Conservation (phyloP, 495 filamentous ascomycete species). For the Stereocaulon alpinum region DNA sequence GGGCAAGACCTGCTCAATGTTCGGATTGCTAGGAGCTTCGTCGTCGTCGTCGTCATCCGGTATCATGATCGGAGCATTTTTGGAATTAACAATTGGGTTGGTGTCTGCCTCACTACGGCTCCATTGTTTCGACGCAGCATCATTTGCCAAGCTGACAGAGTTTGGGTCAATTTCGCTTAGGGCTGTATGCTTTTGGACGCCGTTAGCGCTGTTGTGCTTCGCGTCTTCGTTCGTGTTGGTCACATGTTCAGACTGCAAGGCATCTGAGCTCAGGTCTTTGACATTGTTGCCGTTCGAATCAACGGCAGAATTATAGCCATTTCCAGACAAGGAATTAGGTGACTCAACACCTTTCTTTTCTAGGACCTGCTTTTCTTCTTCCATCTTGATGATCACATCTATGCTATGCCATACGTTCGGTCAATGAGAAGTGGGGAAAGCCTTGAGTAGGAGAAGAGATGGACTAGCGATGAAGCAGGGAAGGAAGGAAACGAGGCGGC, state of each 20-base stretch:
- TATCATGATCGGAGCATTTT: background rate
- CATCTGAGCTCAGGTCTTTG: no score
- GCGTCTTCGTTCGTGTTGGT: background rate
- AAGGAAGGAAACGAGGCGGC: no score
- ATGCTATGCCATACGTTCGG: no score
- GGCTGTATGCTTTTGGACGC: background rate
- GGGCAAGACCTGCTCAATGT: background rate
- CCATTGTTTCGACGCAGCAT: background rate
- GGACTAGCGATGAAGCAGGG: no score
- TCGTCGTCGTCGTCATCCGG: background rate
- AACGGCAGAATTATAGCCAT: no score
- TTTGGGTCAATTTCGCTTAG: constrained; percentile 7
- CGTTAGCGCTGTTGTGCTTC: background rate
- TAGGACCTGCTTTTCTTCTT: no score
- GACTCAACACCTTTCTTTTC: no score
- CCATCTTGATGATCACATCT: no score
- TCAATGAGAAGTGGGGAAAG: no score
- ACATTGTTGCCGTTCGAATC: no score
- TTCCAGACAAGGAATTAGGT: no score
- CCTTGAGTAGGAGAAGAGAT: no score
- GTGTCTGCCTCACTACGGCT: background rate
- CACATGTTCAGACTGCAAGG: background rate
- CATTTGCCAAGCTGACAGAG: background rate
- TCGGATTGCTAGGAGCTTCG: background rate
- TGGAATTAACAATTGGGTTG: background rate